Evolutionary conservation across 345 rosid species (phyloP), one percentile per base, ranked within the genome.

Genomic region (Brassica incana): DNA sequence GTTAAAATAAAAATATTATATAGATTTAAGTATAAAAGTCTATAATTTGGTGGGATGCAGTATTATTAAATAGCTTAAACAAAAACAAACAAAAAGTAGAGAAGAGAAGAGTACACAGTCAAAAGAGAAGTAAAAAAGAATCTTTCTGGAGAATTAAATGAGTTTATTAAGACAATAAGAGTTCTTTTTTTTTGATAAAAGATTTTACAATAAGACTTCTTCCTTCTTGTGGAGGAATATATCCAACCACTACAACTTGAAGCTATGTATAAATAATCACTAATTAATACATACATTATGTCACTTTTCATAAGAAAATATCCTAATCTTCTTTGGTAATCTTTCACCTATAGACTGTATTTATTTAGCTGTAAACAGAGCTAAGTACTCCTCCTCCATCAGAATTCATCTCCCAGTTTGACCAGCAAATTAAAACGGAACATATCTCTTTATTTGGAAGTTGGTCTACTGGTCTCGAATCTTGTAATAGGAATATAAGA

Each of bases 111-210:
- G 69, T 25, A 50, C 4, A 80, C 52, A 38, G 83, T 80, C 75
- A 80, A 80, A 73, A 43, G 73, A 45, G 3, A 79, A 60, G 82
- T 79, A 64, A 73, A 79, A 48, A 79, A 27, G 79, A 80, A 80
- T 75, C 52, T 75, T 54, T 54, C 14, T 40, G 48, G 68, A 56
- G 76, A 64, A 80, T 80, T 75, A 54, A 60, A 75, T 54, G 67
- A 75, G 67, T 52, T n/a, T n/a, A n/a, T 52, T n/a, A 52, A 15
- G 59, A 52, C 1, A 72, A 32, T 5, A 68, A 52, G 79, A 40
- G 40, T 63, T 74, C 61, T 67, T 45, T 29, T 4, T 29, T 29
- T 29, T 29, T 29, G 30, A 29, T 29, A 29, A 3, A 29, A 29
- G 5, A 29, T 29, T 29, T 29, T 29, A 52, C 1, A 72, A 32